phyloP scores from a whole-genome alignment of 2,329 filamentous ascomycete species.

The Fusarium beomiforme region DNA sequence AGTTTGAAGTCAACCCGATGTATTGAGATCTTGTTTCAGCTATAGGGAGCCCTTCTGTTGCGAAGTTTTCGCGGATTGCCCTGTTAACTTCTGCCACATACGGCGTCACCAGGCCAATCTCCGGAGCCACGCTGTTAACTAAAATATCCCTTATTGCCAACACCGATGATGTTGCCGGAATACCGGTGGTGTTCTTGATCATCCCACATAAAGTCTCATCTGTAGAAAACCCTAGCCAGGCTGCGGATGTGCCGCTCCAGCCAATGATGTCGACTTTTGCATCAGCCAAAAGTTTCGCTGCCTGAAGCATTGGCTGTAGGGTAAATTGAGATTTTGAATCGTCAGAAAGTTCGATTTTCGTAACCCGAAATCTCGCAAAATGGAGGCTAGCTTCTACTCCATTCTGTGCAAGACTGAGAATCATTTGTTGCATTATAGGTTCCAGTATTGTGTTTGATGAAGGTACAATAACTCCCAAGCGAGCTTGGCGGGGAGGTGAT shows the following conservation, averaged over 20 bases:
- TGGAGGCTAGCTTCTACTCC: not conserved
- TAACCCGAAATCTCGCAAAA: not conserved
- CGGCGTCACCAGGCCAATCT: not conserved
- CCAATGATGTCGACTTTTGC: not conserved
- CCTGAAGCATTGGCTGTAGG: not conserved
- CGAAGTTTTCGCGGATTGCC: not conserved
- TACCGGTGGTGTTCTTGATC: not conserved
- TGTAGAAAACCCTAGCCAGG: not conserved
- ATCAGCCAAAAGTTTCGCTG: not conserved
- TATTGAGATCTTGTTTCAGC: not conserved
- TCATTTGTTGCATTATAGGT: not conserved
- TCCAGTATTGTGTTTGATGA: not conserved
- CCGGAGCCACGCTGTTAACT: not conserved
- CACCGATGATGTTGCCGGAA: not conserved
- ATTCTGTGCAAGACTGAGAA: not conserved
- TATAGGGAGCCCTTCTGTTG: not conserved
- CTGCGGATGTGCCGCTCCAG: not conserved
- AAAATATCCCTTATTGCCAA: not conserved
- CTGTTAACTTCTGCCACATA: not conserved
- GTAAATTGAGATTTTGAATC: not conserved
- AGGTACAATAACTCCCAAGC: not conserved
- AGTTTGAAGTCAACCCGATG: not conserved
- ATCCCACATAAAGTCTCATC: not conserved
- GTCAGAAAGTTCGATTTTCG: not conserved
- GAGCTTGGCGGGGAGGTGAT: rapidly evolving